Conservation (phyloP, 148 eudicot genomes). For the Camellia lanceoleosa region DNA sequence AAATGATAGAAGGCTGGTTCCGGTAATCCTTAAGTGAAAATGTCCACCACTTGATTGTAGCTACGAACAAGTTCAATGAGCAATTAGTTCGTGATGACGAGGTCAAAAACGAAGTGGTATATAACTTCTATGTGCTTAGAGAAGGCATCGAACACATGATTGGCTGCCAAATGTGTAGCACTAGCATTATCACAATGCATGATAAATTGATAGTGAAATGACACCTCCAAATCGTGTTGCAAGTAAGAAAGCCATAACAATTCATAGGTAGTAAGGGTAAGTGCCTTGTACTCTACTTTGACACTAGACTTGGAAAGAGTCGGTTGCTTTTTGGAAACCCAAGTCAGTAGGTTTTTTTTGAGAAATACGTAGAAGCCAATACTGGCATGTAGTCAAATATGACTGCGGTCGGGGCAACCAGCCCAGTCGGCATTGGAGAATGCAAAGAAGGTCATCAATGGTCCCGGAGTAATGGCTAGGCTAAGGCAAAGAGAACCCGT, state of each 20-base stretch:
- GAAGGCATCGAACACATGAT: no score
- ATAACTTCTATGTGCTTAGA: not conserved
- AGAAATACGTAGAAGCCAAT: not conserved
- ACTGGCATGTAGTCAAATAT: not conserved
- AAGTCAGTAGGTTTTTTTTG: not conserved
- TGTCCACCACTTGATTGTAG: not conserved
- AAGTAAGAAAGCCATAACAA: not conserved
- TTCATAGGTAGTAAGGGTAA: not conserved
- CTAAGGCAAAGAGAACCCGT: not conserved
- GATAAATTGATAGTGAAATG: no score
- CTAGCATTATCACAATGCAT: no score
- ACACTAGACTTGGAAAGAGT: not conserved
- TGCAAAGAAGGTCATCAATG: not conserved
- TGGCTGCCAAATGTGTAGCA: no score
- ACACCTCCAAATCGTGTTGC: not conserved
- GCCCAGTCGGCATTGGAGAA: constrained; percentile 2
- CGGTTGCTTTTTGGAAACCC: not conserved
- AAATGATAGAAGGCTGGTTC: constrained; percentile 2
- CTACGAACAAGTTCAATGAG: not conserved
- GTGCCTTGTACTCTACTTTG: not conserved
- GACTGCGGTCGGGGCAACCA: not conserved
- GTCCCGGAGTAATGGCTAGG: not conserved
- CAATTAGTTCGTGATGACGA: not conserved
- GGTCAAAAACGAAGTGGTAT: not conserved
- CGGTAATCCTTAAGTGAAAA: not conserved